These are phyloP conservation scores for Ogataea nakhonphanomensis DNA, from an alignment of 805 yeast genomes.

Conservation along the genomic window DNA sequence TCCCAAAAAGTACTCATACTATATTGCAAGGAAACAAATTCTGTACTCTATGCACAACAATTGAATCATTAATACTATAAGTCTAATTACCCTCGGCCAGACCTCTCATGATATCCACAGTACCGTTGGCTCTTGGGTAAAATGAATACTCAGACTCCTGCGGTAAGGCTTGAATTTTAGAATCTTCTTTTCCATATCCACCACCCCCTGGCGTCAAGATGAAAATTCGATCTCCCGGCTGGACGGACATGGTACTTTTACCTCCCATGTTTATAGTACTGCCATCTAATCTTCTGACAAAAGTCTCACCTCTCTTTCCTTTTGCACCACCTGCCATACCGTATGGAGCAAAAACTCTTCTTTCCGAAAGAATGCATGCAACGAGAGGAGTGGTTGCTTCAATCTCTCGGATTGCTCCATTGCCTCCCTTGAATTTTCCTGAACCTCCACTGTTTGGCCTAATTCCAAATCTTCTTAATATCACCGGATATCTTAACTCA, in stretches of 20 bases:
- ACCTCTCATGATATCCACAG: conserved; percentile 13
- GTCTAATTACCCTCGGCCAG: conserved; percentile 10
- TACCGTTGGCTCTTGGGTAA: conserved; percentile 15
- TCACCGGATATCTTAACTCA: conserved; percentile 49
- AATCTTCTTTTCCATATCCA: conserved; percentile 32
- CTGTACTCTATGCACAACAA: too few species aligned
- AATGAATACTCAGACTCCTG: conserved; percentile 2
- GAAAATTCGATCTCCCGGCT: conserved; percentile 26
- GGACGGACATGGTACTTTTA: conserved; percentile 23
- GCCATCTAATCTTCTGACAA: conserved; percentile 17
- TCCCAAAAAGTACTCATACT: too few species aligned
- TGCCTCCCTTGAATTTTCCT: conserved; percentile 45
- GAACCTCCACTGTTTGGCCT: conserved; percentile 44
- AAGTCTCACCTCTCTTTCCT: conserved; percentile 37
- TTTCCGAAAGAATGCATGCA: conserved; percentile 36
- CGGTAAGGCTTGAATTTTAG: neutral
- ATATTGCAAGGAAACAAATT: too few species aligned
- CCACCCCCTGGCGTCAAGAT: conserved; percentile 34
- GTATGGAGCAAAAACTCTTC: conserved; percentile 43
- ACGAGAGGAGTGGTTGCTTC: conserved; percentile 12
- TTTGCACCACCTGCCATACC: conserved; percentile 44
- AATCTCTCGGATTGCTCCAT: conserved; percentile 37
- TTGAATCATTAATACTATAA: too few species aligned
- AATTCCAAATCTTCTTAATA: conserved; percentile 41
- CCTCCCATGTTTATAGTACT: conserved; percentile 27